phyloP scores from a whole-genome alignment of 1,284 basidiomycete genomes.

The Ustilago nuda region DNA sequence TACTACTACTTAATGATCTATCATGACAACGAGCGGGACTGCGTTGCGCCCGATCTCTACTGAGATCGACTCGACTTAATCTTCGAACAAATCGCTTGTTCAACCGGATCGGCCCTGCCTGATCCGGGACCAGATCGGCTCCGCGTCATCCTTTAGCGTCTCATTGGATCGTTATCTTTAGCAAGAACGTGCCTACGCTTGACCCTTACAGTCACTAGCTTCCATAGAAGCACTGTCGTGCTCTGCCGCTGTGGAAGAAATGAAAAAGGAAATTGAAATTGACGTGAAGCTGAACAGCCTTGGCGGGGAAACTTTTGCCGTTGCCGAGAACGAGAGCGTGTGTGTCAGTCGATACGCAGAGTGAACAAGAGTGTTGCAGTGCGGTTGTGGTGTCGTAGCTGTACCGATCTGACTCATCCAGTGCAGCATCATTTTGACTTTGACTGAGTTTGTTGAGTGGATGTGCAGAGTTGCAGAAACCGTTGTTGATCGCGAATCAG shows the following conservation, averaged over 20 bases:
- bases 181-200: not conserved
- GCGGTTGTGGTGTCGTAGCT: not conserved
- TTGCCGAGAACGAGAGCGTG: constrained; percentile 1
- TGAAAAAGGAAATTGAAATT: not conserved
- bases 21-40: too few species aligned
- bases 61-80: too few species aligned
- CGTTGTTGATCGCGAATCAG: not conserved
- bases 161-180: too few species aligned
- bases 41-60: too few species aligned
- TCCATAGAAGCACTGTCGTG: not conserved
- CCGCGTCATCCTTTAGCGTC: too few species aligned
- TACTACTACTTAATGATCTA: too few species aligned
- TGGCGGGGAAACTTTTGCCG: not conserved
- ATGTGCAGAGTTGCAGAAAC: not conserved
- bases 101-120: too few species aligned
- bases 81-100: too few species aligned
- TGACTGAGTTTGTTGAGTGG: not conserved
- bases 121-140: too few species aligned
- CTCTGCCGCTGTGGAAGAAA: not conserved
- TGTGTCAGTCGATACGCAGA: not conserved
- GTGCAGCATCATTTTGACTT: too few species aligned
- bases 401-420: not conserved
- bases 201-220: not conserved
- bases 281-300: not conserved
- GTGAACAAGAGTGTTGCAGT: not conserved